Evolutionary conservation across 2,329 filamentous ascomycete genomes (phyloP).

Genomic region (Mollisiaceae sp.): DNA sequence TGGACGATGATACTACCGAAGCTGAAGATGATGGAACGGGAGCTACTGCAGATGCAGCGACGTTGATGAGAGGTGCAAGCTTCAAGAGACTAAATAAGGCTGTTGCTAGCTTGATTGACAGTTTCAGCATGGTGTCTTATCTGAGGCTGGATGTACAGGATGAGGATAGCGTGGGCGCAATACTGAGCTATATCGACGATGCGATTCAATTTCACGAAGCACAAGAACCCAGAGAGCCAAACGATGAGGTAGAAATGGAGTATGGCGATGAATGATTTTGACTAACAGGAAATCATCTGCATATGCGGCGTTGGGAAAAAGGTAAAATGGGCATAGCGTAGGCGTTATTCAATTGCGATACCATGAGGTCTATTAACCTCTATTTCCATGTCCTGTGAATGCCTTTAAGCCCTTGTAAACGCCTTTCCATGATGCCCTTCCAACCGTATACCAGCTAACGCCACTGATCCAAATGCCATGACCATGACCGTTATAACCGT

Average conservation of each 20-base stretch:
- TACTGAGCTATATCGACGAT: constrained; percentile 93
- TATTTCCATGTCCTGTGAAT: not conserved
- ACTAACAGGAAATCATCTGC: constrained; percentile 1
- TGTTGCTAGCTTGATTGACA: constrained; percentile 90
- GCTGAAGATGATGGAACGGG: constrained; percentile 55
- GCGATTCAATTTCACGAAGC: constrained; percentile 93
- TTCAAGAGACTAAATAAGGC: constrained; percentile 86
- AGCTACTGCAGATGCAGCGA: constrained; percentile 64
- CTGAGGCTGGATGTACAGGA: constrained; percentile 87
- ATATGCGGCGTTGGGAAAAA: constrained; percentile 16
- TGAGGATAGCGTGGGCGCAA: constrained; percentile 85
- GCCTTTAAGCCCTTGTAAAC: too few relatives aligned
- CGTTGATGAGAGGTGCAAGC: constrained; percentile 80
- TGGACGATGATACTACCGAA: constrained; percentile 70
- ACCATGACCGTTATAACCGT: too few relatives aligned
- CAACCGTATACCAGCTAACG: constrained; percentile 7
- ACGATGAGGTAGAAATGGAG: constrained; percentile 62
- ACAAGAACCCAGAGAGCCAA: constrained; percentile 85
- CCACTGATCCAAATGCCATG: constrained; percentile 1
- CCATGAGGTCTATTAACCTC: not conserved
- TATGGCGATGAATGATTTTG: constrained; percentile 44
- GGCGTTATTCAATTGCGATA: constrained; percentile 35
- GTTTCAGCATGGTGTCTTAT: constrained; percentile 98
- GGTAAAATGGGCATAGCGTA: constrained; percentile 32
- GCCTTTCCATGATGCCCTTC: constrained; percentile 1